Conservation (phyloP, 2,329 filamentous ascomycete species). For the Paracamarosporium sp. region DNA sequence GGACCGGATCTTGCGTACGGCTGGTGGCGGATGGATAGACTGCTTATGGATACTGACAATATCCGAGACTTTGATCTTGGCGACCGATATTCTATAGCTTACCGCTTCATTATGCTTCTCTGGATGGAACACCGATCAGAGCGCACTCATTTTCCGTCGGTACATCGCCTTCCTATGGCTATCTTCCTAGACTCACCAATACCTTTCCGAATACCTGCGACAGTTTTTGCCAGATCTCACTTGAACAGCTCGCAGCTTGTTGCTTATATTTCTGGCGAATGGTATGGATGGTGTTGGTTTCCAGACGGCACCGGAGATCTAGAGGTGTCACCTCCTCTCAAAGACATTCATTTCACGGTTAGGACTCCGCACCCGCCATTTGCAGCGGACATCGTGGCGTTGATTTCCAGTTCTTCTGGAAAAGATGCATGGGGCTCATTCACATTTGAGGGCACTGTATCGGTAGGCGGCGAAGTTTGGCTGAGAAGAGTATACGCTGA, state of each 20-base stretch:
- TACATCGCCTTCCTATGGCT: conserved; percentile 1
- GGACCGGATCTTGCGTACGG: background rate
- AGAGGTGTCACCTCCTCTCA: background rate
- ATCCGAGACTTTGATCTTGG: background rate
- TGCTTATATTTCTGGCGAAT: background rate
- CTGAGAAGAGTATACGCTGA: background rate
- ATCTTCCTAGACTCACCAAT: background rate
- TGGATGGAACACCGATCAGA: background rate
- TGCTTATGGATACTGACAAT: background rate
- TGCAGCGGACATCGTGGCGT: background rate
- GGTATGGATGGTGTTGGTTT: background rate
- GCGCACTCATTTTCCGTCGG: background rate
- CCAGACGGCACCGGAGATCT: background rate
- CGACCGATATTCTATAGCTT: background rate
- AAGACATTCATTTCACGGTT: background rate
- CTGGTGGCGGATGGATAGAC: background rate
- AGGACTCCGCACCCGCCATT: background rate
- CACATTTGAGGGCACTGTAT: background rate
- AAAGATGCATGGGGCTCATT: background rate
- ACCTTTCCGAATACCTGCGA: background rate
- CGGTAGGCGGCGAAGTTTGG: background rate
- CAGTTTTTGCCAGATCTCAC: background rate
- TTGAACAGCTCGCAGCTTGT: background rate
- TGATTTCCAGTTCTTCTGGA: background rate
- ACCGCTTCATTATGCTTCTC: too few relatives aligned